Base-by-base conservation (phyloP, 768 basidiomycete species). In the Candolleomyces eurysporus region DNA sequence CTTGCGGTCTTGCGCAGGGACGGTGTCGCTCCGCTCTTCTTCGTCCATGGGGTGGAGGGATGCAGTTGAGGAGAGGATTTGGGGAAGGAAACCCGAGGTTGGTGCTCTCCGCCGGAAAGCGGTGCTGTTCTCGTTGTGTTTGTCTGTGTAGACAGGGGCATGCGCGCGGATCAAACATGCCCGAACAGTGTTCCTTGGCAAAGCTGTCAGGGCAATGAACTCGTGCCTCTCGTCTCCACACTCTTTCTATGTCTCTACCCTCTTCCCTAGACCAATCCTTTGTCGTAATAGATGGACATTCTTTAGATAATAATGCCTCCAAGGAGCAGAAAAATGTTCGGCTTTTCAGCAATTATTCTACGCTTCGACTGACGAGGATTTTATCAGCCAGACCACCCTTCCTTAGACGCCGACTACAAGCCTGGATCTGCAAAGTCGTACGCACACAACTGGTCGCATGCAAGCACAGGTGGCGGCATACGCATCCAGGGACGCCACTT, bases 401-500 rank as follows among this genome's bases (percentile, higher is more conserved):
- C 87, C 3, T 62, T 71, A 46, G 64, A 73, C 22, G 61, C 69
- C 11, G 68, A 70, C 4, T 87, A 88, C 63, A 63, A 54, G 5
- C 80, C 83, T 4, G 86, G 86, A 4, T 78, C 78, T 8, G 64
- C 67, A 9, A 50, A 73, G 0, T 82, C 86, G 2, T 90, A 84
- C 63, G 90, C 89, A 0, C 91, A 92, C 64, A 86, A 90, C 68
- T 94, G 89, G 91, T 88, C 86, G 10, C 65, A 59, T 14, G 61
- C 69, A 32, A 83, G 78, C 22, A 88, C 84, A 0, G 86, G 84
- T 14, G 85, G 85, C 22, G 71, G 71, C 14, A 69, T 95, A 22
- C 73, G 74, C 36, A 79, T 84, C 1, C 82, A 84, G 57, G 94
- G 94, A 0, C 79, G 92, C 16, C 87, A 97, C 48, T 92, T 97